Evolutionary conservation across 2,329 filamentous ascomycete species (phyloP), one percentile per base, ranked within the genome.

Genomic region (Aspergillus candidus): DNA sequence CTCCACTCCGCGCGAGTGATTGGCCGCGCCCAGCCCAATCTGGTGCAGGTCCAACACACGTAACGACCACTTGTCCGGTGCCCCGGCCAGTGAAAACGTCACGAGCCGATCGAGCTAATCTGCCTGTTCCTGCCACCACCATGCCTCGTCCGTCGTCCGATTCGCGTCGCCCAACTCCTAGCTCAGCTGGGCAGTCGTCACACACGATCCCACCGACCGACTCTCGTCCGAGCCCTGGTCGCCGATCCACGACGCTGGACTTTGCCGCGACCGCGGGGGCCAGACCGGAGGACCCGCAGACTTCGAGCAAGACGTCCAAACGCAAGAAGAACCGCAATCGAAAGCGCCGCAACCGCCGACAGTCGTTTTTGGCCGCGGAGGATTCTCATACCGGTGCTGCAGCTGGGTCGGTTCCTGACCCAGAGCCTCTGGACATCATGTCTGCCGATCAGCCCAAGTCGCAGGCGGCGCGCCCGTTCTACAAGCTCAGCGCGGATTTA

Each of bases 321-420:
- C 61, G 60, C 57, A 82, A 83, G 72, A 86, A 88, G 56, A 84
- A 88, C 64, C 80, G 86, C 35, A 83, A 80, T 29, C 84, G 86
- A 32, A 90, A 84, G 74, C 89, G 88, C 70, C 86, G 85, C 67
- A 81, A 80, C 49, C 79, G 88, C 51, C 79, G 86, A 50, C 87
- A 87, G 70, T 94, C 88, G 7, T 95, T 95, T 61, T 83, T 86
- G 17, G 73, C 77, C 12, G 69, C 79, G 1, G 79, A 82, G 32
- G 82, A 84, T 31, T 70, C 65, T 37, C 71, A 65, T 53, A 56
- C 59, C 14, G 55, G 45, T n/a, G 49, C 57, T 75, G 80, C 60
- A 79, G 79, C 59, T 63, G 71, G 53, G 61, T 75, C 46, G 66
- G 71, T 40, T 61, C 66, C 69, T 40, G 60, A 63, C 41, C 55